Evolutionary conservation across 2,329 filamentous ascomycete genomes (phyloP).

Genomic region (Alternaria sp.): DNA sequence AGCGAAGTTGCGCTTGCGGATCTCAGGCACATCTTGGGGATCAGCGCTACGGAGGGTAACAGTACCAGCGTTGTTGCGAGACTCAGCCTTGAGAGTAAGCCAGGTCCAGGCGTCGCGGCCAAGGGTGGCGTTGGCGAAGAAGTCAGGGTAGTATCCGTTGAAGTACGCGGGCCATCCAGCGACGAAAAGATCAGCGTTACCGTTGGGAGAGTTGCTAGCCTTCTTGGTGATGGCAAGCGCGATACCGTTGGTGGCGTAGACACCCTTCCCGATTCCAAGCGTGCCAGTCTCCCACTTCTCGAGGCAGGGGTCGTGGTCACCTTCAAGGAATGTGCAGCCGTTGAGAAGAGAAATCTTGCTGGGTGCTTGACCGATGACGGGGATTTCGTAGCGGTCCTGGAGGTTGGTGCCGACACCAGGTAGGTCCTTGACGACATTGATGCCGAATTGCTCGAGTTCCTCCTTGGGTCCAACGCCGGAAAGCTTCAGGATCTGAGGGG

Average conservation of each 20-base stretch:
- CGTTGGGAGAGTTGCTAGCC: slow-evolving; percentile 45
- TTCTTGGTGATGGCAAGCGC: slow-evolving; percentile 55
- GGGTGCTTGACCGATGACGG: slow-evolving; percentile 53
- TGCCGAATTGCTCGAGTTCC: slow-evolving; percentile 61
- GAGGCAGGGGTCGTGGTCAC: slow-evolving; percentile 52
- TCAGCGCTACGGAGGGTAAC: slow-evolving; percentile 66
- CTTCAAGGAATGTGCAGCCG: slow-evolving; percentile 48
- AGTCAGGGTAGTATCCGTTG: slow-evolving; percentile 62
- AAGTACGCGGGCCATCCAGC: slow-evolving; percentile 62
- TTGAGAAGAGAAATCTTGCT: slow-evolving; percentile 44
- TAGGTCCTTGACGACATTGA: slow-evolving; percentile 61
- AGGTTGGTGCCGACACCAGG: slow-evolving; percentile 70
- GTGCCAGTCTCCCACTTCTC: slow-evolving; percentile 51
- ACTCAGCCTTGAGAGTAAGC: slow-evolving; percentile 65
- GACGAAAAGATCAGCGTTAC: slow-evolving; percentile 60
- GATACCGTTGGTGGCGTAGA: slow-evolving; percentile 60
- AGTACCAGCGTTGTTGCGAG: slow-evolving; percentile 65
- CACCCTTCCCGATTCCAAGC: slow-evolving; percentile 44
- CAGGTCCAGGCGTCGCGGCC: slow-evolving; percentile 56
- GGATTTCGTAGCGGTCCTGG: slow-evolving; percentile 63
- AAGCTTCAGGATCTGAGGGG: slow-evolving; percentile 67
- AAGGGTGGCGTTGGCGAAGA: slow-evolving; percentile 53
- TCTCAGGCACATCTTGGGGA: slow-evolving; percentile 67
- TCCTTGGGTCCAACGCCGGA: slow-evolving; percentile 65
- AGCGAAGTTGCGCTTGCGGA: slow-evolving; percentile 44